Base-by-base conservation (phyloP, 1,284 basidiomycete genomes). In the Puccinia sorghi region DNA sequence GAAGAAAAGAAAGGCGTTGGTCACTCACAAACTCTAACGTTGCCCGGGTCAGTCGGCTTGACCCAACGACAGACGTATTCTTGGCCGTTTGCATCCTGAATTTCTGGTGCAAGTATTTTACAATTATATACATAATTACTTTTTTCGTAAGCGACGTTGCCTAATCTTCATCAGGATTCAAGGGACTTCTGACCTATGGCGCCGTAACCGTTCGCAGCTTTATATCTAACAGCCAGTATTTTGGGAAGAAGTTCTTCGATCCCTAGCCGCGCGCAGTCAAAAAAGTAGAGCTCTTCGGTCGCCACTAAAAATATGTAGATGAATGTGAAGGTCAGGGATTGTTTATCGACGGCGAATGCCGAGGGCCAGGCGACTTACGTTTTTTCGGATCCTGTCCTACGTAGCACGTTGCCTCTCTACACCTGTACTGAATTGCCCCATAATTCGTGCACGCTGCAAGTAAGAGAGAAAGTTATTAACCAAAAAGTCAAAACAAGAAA, bases 191-290 rank as follows among this genome's bases (percentile, higher is more conserved):
- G 3, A 71, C 69, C 69, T 56, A 71, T 71, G 22, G 50, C 52
- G n/a, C 69, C 69, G 17, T 3, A 20, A 5, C 39, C 5, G 25
- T 71, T 71, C 1, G 52, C 52, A 20, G 69, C 69, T 52, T 71
- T 71, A 20, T 71, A 71, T 25, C 69, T 71, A 41, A 71, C 52
- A 39, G 69, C 69, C 52, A 71, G 37, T 41, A 71, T 71, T n/a
- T n/a, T 41, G 3, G 69, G 69, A 22, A 71, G 69, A 57, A 71
- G 48, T 52, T 71, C 69, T 22, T 37, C 69, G n/a, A 71, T 56
- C 6, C 69, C 69, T 43, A 71, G 39, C 8, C 69, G 69, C 37
- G 50, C 37, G 20, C 69, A 71, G 1, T 71, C 39, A 32, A 41
- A 39, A 39, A 71, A 71, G 50, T 71, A 71, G 15, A 71, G 52